A percentile compares a stretch with the other conserved stretches of the same genome.
These are phyloP conservation scores for Xylariaceae sp. DNA, from an alignment of 2,329 filamentous ascomycete species.

Conservation along the genomic window DNA sequence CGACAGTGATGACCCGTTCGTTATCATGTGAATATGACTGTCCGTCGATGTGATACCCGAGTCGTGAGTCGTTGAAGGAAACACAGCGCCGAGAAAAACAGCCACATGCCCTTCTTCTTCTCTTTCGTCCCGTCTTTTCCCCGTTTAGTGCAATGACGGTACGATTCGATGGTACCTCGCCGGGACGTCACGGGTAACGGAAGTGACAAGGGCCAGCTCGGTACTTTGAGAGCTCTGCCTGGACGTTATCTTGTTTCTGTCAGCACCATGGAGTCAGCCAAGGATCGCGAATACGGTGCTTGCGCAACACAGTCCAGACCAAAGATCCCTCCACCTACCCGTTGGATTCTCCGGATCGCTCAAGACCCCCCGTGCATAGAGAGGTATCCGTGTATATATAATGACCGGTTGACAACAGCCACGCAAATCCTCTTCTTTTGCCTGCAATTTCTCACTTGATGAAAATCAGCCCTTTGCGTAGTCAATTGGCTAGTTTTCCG, in stretches of 20 bases:
- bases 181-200: slow-evolving; percentile 3
- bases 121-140: neutral
- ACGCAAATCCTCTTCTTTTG: neutral
- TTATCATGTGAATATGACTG: neutral
- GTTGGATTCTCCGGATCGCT: neutral
- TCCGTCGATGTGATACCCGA: neutral
- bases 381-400: neutral
- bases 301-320: neutral
- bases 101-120: neutral
- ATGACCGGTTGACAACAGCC: neutral
- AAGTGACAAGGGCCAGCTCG: neutral
- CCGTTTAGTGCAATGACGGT: neutral
- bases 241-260: neutral
- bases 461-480: neutral
- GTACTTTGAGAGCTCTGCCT: neutral
- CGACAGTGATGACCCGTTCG: neutral
- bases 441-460: neutral
- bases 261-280: neutral
- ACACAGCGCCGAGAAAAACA: neutral
- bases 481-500: neutral
- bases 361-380: neutral
- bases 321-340: neutral
- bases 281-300: neutral
- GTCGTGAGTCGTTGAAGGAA: neutral
- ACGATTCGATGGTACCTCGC: neutral